A percentile compares a stretch with the other conserved stretches of the same genome.
phyloP scores from a whole-genome alignment of 768 basidiomycete species.

The Mycena leptocephala region DNA sequence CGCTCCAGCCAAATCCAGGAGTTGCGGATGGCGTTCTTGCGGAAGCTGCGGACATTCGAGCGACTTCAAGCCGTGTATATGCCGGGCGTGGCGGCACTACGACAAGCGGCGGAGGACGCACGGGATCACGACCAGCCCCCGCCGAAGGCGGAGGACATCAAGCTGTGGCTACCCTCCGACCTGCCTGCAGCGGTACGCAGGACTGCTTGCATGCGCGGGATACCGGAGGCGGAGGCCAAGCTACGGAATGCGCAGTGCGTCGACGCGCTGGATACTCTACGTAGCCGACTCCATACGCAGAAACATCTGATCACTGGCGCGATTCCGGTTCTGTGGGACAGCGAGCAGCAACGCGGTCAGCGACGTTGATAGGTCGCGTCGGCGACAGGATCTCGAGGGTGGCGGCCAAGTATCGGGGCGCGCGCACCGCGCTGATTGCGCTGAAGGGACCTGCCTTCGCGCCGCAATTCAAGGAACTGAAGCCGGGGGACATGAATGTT shows the following conservation, averaged over 20 bases:
- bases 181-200: neutral
- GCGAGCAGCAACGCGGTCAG: no score
- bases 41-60: conserved; percentile 16
- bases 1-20: conserved; percentile 19
- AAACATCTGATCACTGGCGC: conserved; percentile 4
- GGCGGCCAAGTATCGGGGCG: conserved; percentile 2
- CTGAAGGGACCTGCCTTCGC: neutral
- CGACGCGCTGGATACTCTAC: conserved; percentile 1
- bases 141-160: conserved; percentile 24
- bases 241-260: conserved; percentile 11
- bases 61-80: neutral
- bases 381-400: conserved; percentile 1
- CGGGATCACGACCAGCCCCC: conserved; percentile 20
- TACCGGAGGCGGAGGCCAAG: no score
- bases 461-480: conserved; percentile 16
- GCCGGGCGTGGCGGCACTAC: conserved; percentile 6
- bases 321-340: no score
- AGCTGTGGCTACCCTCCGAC: conserved; percentile 26
- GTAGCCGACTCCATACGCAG: conserved; percentile 21
- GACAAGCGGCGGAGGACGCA: conserved; percentile 12
- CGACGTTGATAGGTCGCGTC: conserved; percentile 11
- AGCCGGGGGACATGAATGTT: no score
- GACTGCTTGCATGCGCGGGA: neutral
- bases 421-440: neutral
- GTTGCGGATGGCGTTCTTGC: conserved; percentile 3